Evolutionary conservation across 768 basidiomycete genomes (phyloP).

Genomic region (Pulveroboletus ravenelii): DNA sequence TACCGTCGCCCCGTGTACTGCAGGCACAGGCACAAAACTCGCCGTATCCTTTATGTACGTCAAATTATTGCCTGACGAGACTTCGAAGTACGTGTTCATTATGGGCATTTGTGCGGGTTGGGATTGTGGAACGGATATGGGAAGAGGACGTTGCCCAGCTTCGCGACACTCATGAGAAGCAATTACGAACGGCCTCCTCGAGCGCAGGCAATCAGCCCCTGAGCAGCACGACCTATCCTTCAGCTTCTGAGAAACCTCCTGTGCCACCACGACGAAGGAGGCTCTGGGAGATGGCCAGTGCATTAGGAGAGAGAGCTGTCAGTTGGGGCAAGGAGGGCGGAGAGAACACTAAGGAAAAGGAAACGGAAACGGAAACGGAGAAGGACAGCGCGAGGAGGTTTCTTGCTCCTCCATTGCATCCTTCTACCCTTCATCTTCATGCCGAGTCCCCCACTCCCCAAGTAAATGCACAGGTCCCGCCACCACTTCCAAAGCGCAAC

Average conservation of each 20-base stretch:
- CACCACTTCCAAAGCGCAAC: conserved; percentile 50
- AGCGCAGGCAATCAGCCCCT: conserved; percentile 1
- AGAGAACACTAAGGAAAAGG: conserved; percentile 27
- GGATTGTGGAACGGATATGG: conserved; percentile 84
- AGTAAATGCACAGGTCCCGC: conserved; percentile 27
- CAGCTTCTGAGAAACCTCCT: conserved; percentile 45
- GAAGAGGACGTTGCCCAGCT: conserved; percentile 61
- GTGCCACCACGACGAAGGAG: conserved; percentile 59
- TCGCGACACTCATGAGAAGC: not conserved
- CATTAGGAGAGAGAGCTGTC: conserved; percentile 52
- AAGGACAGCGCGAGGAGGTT: conserved; percentile 21
- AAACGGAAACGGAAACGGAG: conserved; percentile 35
- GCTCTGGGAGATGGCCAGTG: conserved; percentile 66
- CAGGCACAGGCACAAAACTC: conserved; percentile 21
- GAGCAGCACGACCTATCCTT: not conserved
- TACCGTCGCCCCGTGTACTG: conserved; percentile 42
- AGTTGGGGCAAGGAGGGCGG: conserved; percentile 47
- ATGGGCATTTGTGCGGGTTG: conserved; percentile 83
- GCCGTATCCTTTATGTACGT: conserved; percentile 68
- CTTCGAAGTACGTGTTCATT: conserved; percentile 84
- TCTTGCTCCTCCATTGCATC: conserved; percentile 25
- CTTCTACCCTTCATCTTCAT: conserved; percentile 21
- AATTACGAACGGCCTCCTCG: not conserved
- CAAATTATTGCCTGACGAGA: conserved; percentile 82
- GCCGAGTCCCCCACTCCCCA: conserved; percentile 11